Evolutionary conservation across 2,329 filamentous ascomycete species (phyloP).

Genomic region (Neofusicoccum sp.): DNA sequence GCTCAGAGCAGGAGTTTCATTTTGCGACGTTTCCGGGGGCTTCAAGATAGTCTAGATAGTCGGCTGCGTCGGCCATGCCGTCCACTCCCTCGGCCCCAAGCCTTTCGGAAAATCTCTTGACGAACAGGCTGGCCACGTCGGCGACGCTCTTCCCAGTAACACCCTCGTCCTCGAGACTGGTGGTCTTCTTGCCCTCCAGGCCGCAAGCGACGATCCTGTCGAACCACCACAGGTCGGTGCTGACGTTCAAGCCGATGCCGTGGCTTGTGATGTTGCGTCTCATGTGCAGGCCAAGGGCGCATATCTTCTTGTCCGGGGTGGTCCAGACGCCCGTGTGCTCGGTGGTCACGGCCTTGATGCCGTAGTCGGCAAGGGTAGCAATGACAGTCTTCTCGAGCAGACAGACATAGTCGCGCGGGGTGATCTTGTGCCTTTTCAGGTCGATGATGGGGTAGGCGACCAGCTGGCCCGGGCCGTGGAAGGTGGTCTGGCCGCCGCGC

Average conservation of each 20-base stretch:
- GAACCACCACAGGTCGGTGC: conserved; percentile 62
- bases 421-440: conserved; percentile 65
- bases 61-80: not conserved
- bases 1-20: too few species aligned
- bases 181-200: conserved; percentile 73
- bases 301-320: conserved; percentile 64
- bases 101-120: conserved; percentile 36
- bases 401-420: conserved; percentile 73
- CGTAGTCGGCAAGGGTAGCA: conserved; percentile 59
- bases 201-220: conserved; percentile 87
- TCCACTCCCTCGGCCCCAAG: conserved; percentile 8
- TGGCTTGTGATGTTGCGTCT: conserved; percentile 78
- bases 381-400: conserved; percentile 76
- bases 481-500: conserved; percentile 90
- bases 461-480: conserved; percentile 90
- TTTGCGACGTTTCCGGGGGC: too few species aligned
- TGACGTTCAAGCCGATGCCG: conserved; percentile 79
- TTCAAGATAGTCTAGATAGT: not conserved
- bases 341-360: conserved; percentile 61
- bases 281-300: conserved; percentile 88
- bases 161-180: conserved; percentile 64
- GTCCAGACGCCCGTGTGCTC: conserved; percentile 84
- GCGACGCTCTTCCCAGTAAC: conserved; percentile 36
- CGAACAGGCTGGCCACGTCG: conserved; percentile 42
- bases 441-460: conserved; percentile 93